A percentile compares a stretch with the other conserved stretches of the same genome.
Evolutionary conservation across 495 filamentous ascomycete species (phyloP).

Genomic region (Aspergillus nanangensis): DNA sequence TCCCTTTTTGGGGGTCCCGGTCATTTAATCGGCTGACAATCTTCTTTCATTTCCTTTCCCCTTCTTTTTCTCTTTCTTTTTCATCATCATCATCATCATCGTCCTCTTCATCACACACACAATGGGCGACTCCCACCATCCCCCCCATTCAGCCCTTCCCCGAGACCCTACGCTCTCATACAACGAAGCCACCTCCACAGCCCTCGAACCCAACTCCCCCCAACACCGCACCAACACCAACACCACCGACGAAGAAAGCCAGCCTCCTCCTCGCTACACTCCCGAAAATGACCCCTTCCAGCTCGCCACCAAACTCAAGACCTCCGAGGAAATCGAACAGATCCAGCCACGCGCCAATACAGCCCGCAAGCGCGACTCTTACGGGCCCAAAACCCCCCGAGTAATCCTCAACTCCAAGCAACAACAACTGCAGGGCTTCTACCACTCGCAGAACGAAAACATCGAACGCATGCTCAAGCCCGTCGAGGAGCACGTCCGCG

Average conservation of each 20-base stretch:
- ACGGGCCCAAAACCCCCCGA: conserved; percentile 24
- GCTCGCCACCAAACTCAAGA: conserved; percentile 75
- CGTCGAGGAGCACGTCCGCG: conserved; percentile 82
- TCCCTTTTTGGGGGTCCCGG: too few species aligned
- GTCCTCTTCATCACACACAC: too few species aligned
- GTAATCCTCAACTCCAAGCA: conserved; percentile 40
- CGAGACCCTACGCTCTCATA: conserved; percentile 16
- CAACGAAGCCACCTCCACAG: conserved; percentile 34
- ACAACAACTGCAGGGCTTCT: conserved; percentile 72
- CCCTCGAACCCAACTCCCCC: conserved; percentile 21
- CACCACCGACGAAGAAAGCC: conserved; percentile 60
- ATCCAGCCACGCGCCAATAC: conserved; percentile 71
- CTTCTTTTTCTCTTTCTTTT: neutral
- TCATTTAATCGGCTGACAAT: too few species aligned
- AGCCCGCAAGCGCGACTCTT: conserved; percentile 65
- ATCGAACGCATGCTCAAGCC: conserved; percentile 89
- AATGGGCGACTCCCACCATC: neutral
- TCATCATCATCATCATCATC: neutral
- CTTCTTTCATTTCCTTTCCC: neutral
- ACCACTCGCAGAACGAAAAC: conserved; percentile 86
- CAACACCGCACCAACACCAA: conserved; percentile 28
- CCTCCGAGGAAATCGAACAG: conserved; percentile 67
- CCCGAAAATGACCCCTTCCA: conserved; percentile 72
- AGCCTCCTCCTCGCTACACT: conserved; percentile 55
- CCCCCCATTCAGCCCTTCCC: conserved; percentile 12